Conservation (phyloP, 2,329 filamentous ascomycete genomes). For the Ophiostoma novo-ulmi region DNA sequence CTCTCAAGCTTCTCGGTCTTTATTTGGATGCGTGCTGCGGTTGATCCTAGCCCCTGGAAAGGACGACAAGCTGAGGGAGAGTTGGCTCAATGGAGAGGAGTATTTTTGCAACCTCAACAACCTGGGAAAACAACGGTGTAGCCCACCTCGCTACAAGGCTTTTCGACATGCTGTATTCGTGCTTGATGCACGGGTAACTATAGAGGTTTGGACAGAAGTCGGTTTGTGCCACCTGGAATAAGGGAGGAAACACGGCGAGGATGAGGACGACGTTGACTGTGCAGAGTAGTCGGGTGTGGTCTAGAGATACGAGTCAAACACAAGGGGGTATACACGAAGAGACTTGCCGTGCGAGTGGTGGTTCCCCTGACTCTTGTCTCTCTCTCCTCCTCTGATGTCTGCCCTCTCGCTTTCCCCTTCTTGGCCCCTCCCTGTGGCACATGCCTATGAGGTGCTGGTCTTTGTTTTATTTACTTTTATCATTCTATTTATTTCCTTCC, state of each 20-base stretch:
- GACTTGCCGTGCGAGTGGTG: slow-evolving; percentile 23
- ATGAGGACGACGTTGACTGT: neutral
- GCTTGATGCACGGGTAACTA: slow-evolving; percentile 2
- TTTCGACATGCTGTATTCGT: neutral
- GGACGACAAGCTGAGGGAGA: neutral
- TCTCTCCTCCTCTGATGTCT: neutral
- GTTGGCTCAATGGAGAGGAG: neutral
- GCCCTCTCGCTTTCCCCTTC: neutral
- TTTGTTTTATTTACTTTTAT: slow-evolving; percentile 1
- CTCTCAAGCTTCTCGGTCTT: too few relatives aligned
- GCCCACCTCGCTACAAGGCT: slow-evolving; percentile 26
- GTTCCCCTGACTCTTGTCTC: neutral
- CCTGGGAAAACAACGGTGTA: slow-evolving; percentile 13
- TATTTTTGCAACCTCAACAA: neutral
- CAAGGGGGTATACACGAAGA: slow-evolving; percentile 4
- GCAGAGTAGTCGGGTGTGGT: neutral
- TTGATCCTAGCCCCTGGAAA: neutral
- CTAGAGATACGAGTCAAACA: neutral
- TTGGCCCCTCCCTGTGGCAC: neutral
- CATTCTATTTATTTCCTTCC: neutral
- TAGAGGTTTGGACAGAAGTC: neutral
- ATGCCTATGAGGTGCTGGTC: slow-evolving; percentile 25
- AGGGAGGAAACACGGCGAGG: neutral
- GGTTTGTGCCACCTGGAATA: neutral
- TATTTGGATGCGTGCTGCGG: neutral